Evolutionary conservation across 257 asterid genomes (phyloP), one percentile per base, ranked within the genome.

Genomic region (Paulownia fortunei): DNA sequence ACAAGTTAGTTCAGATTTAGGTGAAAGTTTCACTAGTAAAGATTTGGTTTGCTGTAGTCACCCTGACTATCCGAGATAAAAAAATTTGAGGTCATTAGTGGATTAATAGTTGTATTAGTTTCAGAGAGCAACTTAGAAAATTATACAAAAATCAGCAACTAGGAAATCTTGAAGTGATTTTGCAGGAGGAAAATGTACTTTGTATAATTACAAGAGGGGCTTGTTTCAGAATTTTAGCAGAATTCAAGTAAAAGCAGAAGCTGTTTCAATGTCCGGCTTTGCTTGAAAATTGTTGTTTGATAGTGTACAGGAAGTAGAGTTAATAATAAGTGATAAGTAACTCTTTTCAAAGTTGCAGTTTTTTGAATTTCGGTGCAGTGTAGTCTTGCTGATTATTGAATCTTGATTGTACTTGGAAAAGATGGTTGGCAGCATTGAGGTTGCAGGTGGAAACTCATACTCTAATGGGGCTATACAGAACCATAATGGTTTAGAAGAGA

Each of bases 381-480:
- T 73, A 8, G 24, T 65, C 32, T 78, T 66, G 47, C 83, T 80
- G 81, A 68, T 76, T 36, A 12, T 64, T 65, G 77, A 66, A 26
- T 79, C 51, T 78, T 47, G 84, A 70, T 77, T 69, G 58, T 69
- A 7, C 66, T 63, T 69, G 54, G 71, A 49, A 74, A 85, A 85
- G 86, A 94, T 92, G 98, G 97, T 92, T 54, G 94, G 92, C 54
- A 90, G 94, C 86, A 86, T 89, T 72, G 92, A 87, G 68, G 85
- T 76, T 44, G 78, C 64, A 24, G 74, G 71, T 73, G 81, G 70
- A 19, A 71, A 34, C 72, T 49, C 84, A 4, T 76, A 85, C 79
- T 78, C 78, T n/a, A 90, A 89, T 18, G 94, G 98, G 80, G 68
- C 34, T 2, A 46, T 46, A 6, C 90, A 82, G 59, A 82, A 81